Conservation (phyloP, 1,284 basidiomycete species). For the Cronartium ribicola region DNA sequence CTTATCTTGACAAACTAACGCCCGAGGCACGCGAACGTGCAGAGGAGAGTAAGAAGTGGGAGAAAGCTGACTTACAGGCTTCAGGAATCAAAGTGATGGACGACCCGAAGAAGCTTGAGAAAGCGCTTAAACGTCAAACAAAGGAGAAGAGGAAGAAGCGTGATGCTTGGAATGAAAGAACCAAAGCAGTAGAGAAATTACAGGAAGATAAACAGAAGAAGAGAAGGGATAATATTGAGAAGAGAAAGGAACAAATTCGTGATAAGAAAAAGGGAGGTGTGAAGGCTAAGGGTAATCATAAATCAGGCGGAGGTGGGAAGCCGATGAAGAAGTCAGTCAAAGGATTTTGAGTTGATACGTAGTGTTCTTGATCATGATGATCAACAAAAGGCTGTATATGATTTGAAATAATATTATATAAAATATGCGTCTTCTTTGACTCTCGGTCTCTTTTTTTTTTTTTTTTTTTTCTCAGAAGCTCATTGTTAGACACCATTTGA, state of each 20-base stretch:
- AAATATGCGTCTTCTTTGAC: no score
- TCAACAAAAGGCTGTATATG: neutral
- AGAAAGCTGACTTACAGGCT: constrained; percentile 31
- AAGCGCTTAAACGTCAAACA: constrained; percentile 22
- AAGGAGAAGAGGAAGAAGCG: constrained; percentile 39
- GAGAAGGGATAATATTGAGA: constrained; percentile 30
- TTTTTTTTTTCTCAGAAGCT: no score
- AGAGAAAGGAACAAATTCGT: constrained; percentile 31
- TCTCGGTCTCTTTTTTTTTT: no score
- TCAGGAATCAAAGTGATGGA: constrained; percentile 39
- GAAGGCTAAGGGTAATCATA: constrained; percentile 34
- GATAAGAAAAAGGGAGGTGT: constrained; percentile 22
- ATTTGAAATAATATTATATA: neutral
- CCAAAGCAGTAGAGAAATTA: constrained; percentile 36
- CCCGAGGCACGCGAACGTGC: constrained; percentile 37
- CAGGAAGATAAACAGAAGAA: constrained; percentile 35
- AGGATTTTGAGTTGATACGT: neutral
- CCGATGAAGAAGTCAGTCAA: constrained; percentile 1
- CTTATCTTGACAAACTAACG: constrained; percentile 27
- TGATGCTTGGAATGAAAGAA: constrained; percentile 31
- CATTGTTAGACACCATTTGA: no score
- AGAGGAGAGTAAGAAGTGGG: constrained; percentile 39
- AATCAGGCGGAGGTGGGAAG: neutral
- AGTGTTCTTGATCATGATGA: neutral
- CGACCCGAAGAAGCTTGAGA: constrained; percentile 28